Conservation (phyloP, 495 filamentous ascomycete genomes). For the Monascus purpureus region DNA sequence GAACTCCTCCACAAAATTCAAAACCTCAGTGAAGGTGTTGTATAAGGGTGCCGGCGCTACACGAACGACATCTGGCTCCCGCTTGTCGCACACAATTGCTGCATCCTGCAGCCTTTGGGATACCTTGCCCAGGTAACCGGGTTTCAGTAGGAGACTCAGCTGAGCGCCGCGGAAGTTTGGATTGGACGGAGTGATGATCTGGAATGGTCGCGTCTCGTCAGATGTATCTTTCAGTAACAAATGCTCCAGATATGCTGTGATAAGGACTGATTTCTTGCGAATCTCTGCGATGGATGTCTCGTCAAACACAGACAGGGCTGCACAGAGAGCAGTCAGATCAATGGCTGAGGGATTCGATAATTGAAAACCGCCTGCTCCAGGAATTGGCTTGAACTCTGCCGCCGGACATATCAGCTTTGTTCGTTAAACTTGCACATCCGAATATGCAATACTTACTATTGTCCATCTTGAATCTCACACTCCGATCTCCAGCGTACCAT, state of each 20-base stretch:
- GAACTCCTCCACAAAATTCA: constrained; percentile 50
- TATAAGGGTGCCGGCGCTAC: constrained; percentile 87
- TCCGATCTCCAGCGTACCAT: constrained; percentile 83
- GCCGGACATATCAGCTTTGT: too few species aligned
- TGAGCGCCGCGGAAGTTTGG: constrained; percentile 71
- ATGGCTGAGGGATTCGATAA: constrained; percentile 46
- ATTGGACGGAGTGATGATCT: constrained; percentile 70
- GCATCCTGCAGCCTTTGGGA: constrained; percentile 51
- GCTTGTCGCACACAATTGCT: constrained; percentile 75
- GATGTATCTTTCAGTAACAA: constrained; percentile 40
- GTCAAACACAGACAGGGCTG: constrained; percentile 64
- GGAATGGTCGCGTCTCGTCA: constrained; percentile 19
- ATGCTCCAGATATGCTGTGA: constrained; percentile 72
- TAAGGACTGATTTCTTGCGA: constrained; percentile 54
- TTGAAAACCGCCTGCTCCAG: constrained; percentile 48
- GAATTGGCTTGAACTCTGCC: constrained; percentile 58
- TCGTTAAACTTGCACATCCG: too few species aligned
- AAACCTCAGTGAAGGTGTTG: constrained; percentile 71
- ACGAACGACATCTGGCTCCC: constrained; percentile 84
- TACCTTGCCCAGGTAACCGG: constrained; percentile 55
- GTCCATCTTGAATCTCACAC: constrained; percentile 64
- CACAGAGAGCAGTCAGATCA: constrained; percentile 50
- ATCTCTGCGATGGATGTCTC: constrained; percentile 55
- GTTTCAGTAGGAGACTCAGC: constrained; percentile 57
- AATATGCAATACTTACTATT: constrained; percentile 40